Conservation (phyloP, 2,329 filamentous ascomycete genomes). For the Neobulgaria alba region DNA sequence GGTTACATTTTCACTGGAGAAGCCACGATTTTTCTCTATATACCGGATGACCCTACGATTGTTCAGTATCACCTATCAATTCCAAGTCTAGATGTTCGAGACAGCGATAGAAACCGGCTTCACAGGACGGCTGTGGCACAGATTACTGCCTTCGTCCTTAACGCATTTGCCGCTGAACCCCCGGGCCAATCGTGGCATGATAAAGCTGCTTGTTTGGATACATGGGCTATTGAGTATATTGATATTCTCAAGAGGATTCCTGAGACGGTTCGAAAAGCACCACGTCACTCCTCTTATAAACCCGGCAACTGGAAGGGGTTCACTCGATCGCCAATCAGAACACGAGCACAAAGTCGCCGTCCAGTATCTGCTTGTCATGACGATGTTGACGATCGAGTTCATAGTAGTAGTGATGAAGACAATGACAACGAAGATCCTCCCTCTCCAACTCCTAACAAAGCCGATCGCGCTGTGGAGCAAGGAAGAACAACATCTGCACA, state of each 20-base stretch:
- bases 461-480: background rate
- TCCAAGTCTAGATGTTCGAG: background rate
- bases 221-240: background rate
- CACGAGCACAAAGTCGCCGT: background rate
- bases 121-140: background rate
- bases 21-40: background rate
- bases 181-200: background rate
- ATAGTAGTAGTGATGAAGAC: background rate
- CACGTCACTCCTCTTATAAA: background rate
- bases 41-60: background rate
- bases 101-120: background rate
- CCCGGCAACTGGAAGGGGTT: background rate
- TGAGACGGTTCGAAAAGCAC: background rate
- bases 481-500: background rate
- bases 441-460: background rate
- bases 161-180: no score
- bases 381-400: background rate
- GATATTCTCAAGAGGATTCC: background rate
- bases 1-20: slow-evolving; percentile 3
- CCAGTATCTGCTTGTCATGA: background rate
- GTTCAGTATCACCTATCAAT: background rate
- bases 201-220: background rate
- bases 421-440: background rate
- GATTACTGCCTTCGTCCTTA: background rate
- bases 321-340: background rate